phyloP scores from a whole-genome alignment of 495 filamentous ascomycete genomes.

The Usnea hakonensis region DNA sequence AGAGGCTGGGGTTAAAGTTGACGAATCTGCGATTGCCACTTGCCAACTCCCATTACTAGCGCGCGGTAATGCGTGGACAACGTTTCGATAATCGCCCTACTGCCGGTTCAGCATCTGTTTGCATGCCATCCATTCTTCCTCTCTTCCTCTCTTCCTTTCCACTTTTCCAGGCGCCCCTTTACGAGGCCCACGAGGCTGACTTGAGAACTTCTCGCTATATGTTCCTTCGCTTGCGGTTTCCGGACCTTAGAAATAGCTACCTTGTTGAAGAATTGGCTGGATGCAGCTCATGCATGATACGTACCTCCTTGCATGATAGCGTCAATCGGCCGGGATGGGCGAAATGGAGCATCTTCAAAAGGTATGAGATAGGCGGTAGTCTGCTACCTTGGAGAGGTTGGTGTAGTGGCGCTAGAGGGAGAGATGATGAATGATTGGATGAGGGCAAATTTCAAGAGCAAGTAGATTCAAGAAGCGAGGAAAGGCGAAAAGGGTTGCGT shows the following conservation, averaged over 20 bases:
- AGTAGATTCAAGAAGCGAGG: no score
- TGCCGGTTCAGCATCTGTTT: neutral
- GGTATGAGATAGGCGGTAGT: neutral
- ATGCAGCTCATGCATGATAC: neutral
- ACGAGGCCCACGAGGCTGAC: no score
- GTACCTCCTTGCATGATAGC: neutral
- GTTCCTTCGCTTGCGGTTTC: neutral
- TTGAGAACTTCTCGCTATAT: neutral
- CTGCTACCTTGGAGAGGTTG: no score
- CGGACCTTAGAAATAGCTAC: neutral
- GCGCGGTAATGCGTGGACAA: neutral
- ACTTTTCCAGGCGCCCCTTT: no score
- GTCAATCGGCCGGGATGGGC: neutral
- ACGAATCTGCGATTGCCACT: neutral
- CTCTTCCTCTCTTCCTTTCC: no score
- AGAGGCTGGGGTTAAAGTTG: neutral
- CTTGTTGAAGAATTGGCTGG: neutral
- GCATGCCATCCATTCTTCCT: neutral
- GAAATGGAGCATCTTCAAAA: neutral
- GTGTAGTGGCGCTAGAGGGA: no score
- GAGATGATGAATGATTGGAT: neutral
- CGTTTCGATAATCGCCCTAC: neutral
- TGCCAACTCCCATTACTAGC: neutral
- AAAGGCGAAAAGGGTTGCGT: no score
- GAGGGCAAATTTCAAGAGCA: no score